Evolutionary conservation across 331 rosid species (phyloP).

Genomic region (Quercus phellos): DNA sequence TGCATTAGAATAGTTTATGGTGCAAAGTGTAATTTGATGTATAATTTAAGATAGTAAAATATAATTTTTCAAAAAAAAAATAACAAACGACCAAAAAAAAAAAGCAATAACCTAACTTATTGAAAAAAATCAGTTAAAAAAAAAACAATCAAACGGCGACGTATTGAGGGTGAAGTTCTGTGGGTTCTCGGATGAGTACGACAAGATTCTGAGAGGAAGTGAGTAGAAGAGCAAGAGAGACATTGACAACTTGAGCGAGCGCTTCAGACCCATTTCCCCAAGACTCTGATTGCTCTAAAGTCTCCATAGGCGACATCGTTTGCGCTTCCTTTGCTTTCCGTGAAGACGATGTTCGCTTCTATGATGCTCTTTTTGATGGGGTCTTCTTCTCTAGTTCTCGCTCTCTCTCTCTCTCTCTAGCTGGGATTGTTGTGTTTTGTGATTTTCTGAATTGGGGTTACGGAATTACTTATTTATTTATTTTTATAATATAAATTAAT

Average conservation of each 20-base stretch:
- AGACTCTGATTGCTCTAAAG: constrained; percentile 43
- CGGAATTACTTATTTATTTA: fast-evolving
- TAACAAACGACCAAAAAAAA: too few relatives aligned
- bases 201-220: neutral
- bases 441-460: too few relatives aligned
- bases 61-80: too few relatives aligned
- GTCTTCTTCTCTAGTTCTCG: constrained; percentile 15
- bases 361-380: constrained; percentile 52
- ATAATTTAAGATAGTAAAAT: too few relatives aligned
- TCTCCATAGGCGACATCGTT: constrained; percentile 26
- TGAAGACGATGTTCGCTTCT: constrained; percentile 54
- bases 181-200: constrained; percentile 25
- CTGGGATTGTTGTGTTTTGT: too few relatives aligned
- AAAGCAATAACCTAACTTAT: too few relatives aligned
- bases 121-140: too few relatives aligned
- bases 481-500: too few relatives aligned
- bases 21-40: too few relatives aligned
- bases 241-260: constrained; percentile 16
- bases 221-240: constrained; percentile 10
- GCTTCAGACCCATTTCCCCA: constrained; percentile 60
- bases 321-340: constrained; percentile 36
- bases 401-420: neutral
- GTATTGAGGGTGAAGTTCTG: constrained; percentile 27
- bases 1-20: too few relatives aligned
- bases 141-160: neutral